phyloP scores from a whole-genome alignment of 2,329 filamentous ascomycete species.

The Cytospora piceicola region DNA sequence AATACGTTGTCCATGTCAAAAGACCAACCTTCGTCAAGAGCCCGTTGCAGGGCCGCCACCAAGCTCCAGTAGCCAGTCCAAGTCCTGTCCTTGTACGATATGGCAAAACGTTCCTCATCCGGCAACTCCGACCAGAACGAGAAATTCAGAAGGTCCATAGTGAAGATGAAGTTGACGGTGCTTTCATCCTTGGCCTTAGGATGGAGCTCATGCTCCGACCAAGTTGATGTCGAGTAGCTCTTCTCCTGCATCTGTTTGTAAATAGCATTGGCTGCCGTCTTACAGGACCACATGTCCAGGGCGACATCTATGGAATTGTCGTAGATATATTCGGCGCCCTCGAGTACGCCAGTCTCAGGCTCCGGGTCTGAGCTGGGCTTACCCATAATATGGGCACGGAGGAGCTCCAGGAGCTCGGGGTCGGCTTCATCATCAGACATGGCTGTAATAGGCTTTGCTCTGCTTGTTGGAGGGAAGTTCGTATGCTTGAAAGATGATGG shows the following conservation, averaged over 20 bases:
- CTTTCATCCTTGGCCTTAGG: constrained; percentile 79
- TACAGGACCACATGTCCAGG: constrained; percentile 80
- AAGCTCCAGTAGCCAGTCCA: constrained; percentile 98
- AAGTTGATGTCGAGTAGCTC: constrained; percentile 80
- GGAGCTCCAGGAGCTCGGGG: constrained; percentile 81
- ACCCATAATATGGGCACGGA: constrained; percentile 77
- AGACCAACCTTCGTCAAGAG: constrained; percentile 77
- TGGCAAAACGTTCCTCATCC: constrained; percentile 75
- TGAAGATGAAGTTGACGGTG: constrained; percentile 91
- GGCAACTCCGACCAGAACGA: constrained; percentile 85
- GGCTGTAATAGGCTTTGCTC: constrained; percentile 31
- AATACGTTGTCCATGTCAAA: constrained; percentile 29
- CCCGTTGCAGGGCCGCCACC: constrained; percentile 83
- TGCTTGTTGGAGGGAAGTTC: constrained; percentile 2
- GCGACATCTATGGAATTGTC: constrained; percentile 93
- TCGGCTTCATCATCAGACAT: constrained; percentile 96
- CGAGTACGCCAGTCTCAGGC: constrained; percentile 80
- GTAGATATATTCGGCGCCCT: constrained; percentile 83
- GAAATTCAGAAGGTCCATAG: constrained; percentile 96
- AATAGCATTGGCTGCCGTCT: constrained; percentile 79
- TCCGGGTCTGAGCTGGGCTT: constrained; percentile 58
- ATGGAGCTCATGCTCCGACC: constrained; percentile 88
- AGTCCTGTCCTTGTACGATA: constrained; percentile 77
- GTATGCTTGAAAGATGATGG: constrained; percentile 1
- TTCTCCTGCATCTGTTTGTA: constrained; percentile 82